Evolutionary conservation across 2,329 filamentous ascomycete genomes (phyloP), one percentile per base, ranked within the genome.

Genomic region (Chrysoporthe puriensis): DNA sequence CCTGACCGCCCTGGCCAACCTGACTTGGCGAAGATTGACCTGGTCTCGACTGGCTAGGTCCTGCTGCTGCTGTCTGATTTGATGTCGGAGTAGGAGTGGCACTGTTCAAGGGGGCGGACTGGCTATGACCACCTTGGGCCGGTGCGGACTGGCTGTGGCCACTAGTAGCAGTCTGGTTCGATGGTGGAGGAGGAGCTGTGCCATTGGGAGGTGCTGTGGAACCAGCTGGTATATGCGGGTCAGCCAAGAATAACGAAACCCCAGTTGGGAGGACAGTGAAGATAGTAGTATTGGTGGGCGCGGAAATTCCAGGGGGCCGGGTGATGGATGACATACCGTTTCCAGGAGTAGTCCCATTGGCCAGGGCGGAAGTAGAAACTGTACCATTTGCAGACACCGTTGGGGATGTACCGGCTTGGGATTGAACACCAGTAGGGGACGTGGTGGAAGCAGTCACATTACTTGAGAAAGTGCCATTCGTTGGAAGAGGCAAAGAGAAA

Each of bases 281-380:
- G 44, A 48, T 64, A 21, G 68, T 70, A 11, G 62, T 50, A 50
- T 70, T 65, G 21, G 66, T 67, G 16, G 66, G 59, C 52, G 44
- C 63, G 14, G 64, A 56, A 18, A 63, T 50, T 11, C 57, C 57
- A 46, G 56, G 44, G 32, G 34, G 65, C 44, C 65, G 58, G 44
- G 52, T 42, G 14, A 50, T 40, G 46, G 68, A 63, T 36, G 57
- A 58, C 42, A 65, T 70, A 26, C 54, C 66, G 18, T 66, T 68
- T 63, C 66, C 62, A 63, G 50, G 4, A 46, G 13, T 42, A 40
- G 68, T 68, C 26, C 14, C 44, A 26, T 69, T 67, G 21, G 64
- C 62, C 42, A 48, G 13, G 58, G 68, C 58, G 50, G 68, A 61
- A 42, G 48, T 34, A 36, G 66, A 44, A 34, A 18, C 21, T 43